Percentiles rank a stretch among this genome's conserved stretches.
phyloP scores from a whole-genome alignment of 192 early-diverging fungal genomes.

The Spinellus fusiger region DNA sequence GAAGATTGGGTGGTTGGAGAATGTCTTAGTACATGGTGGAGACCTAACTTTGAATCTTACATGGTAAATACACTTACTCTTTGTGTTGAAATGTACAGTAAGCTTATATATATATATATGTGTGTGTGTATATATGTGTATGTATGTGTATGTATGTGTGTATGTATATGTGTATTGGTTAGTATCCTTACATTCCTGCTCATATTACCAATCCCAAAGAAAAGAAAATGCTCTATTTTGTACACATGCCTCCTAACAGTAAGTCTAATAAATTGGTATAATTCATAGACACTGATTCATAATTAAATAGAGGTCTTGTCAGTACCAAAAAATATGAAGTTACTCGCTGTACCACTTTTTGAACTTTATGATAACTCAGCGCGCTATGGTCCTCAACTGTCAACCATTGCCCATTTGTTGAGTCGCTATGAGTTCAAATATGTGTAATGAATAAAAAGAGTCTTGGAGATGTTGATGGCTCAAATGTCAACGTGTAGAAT shows the following conservation, averaged over 20 bases:
- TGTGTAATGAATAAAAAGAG: no score
- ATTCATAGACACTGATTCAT: background rate
- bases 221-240: constrained; percentile 64
- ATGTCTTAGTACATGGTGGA: constrained; percentile 65
- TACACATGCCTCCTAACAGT: constrained; percentile 69
- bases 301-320: constrained; percentile 49
- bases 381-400: constrained; percentile 67
- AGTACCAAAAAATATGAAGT: constrained; percentile 73
- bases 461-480: no score
- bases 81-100: no score
- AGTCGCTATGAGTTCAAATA: constrained; percentile 45
- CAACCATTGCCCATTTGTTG: constrained; percentile 59
- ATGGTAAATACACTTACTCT: constrained; percentile 60
- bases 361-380: constrained; percentile 75
- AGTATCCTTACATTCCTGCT: constrained; percentile 78
- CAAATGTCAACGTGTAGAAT: no score
- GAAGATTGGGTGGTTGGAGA: constrained; percentile 70
- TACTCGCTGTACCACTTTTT: constrained; percentile 74
- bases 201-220: constrained; percentile 78
- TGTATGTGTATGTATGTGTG: background rate
- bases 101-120: no score
- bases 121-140: background rate
- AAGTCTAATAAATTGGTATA: constrained; percentile 12
- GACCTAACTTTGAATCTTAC: constrained; percentile 71
- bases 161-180: background rate